A percentile compares a stretch with the other conserved stretches of the same genome.
phyloP scores from a whole-genome alignment of 2,329 filamentous ascomycete species.

The Chaetomium sp. region DNA sequence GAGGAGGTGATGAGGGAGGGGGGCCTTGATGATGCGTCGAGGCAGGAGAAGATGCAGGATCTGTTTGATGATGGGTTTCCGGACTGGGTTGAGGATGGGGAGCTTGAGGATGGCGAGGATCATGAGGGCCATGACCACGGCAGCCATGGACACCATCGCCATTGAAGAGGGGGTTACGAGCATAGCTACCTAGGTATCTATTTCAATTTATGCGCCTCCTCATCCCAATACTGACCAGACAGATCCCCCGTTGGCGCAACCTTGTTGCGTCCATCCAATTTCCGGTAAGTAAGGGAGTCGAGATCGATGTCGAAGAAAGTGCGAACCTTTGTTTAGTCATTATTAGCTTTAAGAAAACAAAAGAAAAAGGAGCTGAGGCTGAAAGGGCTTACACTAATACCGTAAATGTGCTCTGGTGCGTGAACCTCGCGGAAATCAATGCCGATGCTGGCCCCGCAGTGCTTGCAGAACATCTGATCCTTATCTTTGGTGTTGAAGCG shows the following conservation, averaged over 20 bases:
- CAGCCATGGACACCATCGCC: no score
- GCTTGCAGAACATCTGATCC: constrained; percentile 53
- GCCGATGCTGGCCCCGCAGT: constrained; percentile 50
- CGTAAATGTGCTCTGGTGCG: constrained; percentile 41
- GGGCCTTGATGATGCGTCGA: not conserved
- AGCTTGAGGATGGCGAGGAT: not conserved
- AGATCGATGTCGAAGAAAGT: constrained; percentile 20
- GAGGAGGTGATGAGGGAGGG: constrained; percentile 18
- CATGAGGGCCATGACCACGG: not conserved
- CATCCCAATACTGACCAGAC: constrained; percentile 23
- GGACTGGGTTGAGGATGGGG: constrained; percentile 5
- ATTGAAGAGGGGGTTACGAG: not conserved
- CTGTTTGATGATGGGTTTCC: constrained; percentile 1
- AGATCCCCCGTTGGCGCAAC: constrained; percentile 15
- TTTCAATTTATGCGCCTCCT: constrained; percentile 13
- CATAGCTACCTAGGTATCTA: no score
- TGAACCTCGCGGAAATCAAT: constrained; percentile 47
- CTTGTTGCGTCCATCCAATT: constrained; percentile 16
- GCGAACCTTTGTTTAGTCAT: constrained; percentile 10
- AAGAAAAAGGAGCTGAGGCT: no score
- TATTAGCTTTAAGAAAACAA: no score
- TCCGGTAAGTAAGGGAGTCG: constrained; percentile 15
- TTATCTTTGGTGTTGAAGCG: constrained; percentile 52
- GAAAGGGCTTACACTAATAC: constrained; percentile 45
- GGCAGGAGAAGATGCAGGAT: not conserved